Evolutionary conservation across 176 grass and related monocot genomes (phyloP).

Genomic region (Oryza meyeriana): DNA sequence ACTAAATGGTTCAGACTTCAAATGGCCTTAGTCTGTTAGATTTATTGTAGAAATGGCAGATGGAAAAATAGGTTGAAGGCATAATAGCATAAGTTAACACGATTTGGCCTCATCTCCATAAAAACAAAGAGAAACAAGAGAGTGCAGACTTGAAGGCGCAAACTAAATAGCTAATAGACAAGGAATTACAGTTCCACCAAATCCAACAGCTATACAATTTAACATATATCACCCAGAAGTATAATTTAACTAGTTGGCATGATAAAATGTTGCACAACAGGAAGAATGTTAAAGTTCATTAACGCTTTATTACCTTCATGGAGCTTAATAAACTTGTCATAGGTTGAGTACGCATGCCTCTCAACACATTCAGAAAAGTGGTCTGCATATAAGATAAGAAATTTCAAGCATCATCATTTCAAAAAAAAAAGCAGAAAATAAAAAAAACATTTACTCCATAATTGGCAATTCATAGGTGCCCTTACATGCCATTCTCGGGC

Average conservation of each 20-base stretch:
- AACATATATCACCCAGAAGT: background rate
- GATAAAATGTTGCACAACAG: background rate
- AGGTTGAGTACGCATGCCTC: slow-evolving; percentile 92
- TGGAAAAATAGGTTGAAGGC: background rate
- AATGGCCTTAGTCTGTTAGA: background rate
- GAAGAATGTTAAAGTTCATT: background rate
- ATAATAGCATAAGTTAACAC: background rate
- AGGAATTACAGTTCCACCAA: background rate
- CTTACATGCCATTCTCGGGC: slow-evolving; percentile 98
- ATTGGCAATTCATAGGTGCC: background rate
- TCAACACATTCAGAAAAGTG: slow-evolving; percentile 99
- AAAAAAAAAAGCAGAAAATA: background rate
- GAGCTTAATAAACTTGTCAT: slow-evolving; percentile 91
- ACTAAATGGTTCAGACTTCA: background rate
- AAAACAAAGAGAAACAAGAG: background rate
- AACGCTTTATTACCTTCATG: slow-evolving; percentile 51
- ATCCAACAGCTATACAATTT: background rate
- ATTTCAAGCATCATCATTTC: slow-evolving; percentile 2
- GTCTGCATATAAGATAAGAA: slow-evolving; percentile 48
- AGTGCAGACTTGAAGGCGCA: background rate
- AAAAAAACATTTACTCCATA: background rate
- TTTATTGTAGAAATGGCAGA: background rate
- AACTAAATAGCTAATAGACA: background rate
- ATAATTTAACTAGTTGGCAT: background rate
- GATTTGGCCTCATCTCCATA: background rate